phyloP scores from a whole-genome alignment of 1,284 basidiomycete species.

The Sporisorium iseilematis-ciliati region DNA sequence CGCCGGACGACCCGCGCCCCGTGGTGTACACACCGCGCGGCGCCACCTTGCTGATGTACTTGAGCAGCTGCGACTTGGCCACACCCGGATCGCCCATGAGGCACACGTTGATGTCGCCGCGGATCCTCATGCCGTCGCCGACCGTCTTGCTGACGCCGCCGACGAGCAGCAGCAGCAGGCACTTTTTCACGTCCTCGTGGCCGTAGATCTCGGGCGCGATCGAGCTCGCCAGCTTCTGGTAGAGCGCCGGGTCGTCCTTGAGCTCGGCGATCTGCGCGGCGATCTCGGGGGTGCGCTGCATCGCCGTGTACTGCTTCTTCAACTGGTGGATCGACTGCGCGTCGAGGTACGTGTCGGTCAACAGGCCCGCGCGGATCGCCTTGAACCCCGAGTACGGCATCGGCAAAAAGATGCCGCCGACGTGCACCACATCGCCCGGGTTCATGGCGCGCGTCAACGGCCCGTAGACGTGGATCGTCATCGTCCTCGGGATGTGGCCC shows the following conservation, averaged over 20 bases:
- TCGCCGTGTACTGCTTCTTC: constrained; percentile 96
- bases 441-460: constrained; percentile 89
- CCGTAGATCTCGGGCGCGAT: constrained; percentile 99
- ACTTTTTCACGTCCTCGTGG: constrained; percentile 97
- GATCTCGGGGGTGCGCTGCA: constrained; percentile 91
- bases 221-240: constrained; percentile 79
- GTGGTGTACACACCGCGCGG: constrained; percentile 98
- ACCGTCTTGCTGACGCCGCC: constrained; percentile 95
- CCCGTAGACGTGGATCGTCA: constrained; percentile 95
- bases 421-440: constrained; percentile 93
- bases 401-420: constrained; percentile 90
- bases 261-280: constrained; percentile 79
- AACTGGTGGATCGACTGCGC: constrained; percentile 90
- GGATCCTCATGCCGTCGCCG: constrained; percentile 98
- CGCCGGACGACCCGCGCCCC: constrained; percentile 96
- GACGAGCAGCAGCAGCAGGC: constrained; percentile 90
- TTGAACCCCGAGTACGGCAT: constrained; percentile 89
- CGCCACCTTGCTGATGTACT: constrained; percentile 98
- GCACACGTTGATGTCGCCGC: constrained; percentile 97
- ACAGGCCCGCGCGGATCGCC: constrained; percentile 89
- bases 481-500: constrained; percentile 97
- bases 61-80: constrained; percentile 96
- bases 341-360: constrained; percentile 98
- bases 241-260: constrained; percentile 80
- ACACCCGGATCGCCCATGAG: constrained; percentile 99